Base-by-base conservation (phyloP, 192 early-diverging fungal species). In the Podila horticola region DNA sequence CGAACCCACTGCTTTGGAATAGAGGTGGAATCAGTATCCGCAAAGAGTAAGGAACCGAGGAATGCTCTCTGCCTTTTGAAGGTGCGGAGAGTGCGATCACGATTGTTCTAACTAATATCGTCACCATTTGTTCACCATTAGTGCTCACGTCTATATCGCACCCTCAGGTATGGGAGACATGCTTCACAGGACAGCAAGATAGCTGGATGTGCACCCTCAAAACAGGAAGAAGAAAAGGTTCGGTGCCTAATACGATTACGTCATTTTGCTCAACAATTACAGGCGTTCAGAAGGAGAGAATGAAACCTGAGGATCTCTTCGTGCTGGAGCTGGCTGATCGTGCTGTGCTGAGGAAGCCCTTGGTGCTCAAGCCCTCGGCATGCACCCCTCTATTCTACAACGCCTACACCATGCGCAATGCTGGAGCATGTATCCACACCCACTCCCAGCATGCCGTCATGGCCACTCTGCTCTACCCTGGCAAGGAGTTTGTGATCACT, bases 311-410 rank as follows among this genome's bases (percentile, higher is more conserved):
- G 9, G 94, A 99, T 71, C 87, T 99, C 3, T 99, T 95, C 70
- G 93, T 99, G 17, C 84, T 99, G 24, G 79, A 86, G 13, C 86
- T 92, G 4, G 64, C 83, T 26, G 86, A 89, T 9, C 86, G 88
- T 9, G 24, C 84, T 7, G 68, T 94, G 2, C 64, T 99, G 48
- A 90, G 93, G 17, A 82, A 93, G 24, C 97, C 97, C 22, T 71
- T 87, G 15, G 82, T 86, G 2, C 74, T 91, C 36, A 97, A 94
- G 74, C 95, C 93, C 29, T 96, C 95, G 2, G 95, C 96, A 30
- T 99, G 97, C 82, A 97, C 95, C 8, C 97, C 97, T 7, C 86
- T 99, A 29, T 99, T 99, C 81, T 96, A 93, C 75, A 97, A 97
- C 79, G 92, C 96, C 15, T 98, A 95, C 85, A 91, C 91, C 26